These are phyloP conservation scores for Ascochyta fabae DNA, from an alignment of 2,329 filamentous ascomycete species.

Conservation along the genomic window DNA sequence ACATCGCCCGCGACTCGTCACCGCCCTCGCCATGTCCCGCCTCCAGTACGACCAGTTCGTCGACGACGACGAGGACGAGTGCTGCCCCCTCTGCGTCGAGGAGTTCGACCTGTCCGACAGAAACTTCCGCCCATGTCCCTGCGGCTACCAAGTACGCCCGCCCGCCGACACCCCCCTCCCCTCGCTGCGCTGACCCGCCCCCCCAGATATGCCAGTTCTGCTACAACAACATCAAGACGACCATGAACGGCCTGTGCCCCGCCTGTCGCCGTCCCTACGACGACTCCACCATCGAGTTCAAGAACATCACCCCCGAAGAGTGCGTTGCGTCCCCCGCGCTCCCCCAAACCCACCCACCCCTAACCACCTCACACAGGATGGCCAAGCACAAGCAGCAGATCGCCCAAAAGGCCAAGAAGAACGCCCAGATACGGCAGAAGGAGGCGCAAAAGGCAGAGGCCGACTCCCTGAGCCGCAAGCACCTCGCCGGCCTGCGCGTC, in stretches of 20 bases:
- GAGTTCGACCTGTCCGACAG: constrained; percentile 98
- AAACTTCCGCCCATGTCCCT: constrained; percentile 96
- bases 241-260: constrained; percentile 97
- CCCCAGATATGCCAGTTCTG: constrained; percentile 93
- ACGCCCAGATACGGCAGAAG: constrained; percentile 86
- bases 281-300: constrained; percentile 96
- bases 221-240: constrained; percentile 98
- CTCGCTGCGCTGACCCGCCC: constrained; percentile 32
- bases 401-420: constrained; percentile 86
- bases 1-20: constrained; percentile 9
- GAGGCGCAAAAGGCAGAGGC: constrained; percentile 96
- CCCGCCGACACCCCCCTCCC: constrained; percentile 14
- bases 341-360: constrained; percentile 19
- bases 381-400: constrained; percentile 78
- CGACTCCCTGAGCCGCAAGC: constrained; percentile 93
- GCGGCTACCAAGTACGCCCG: constrained; percentile 88
- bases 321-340: constrained; percentile 67
- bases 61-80: constrained; percentile 60
- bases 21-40: constrained; percentile 53
- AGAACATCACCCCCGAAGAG: constrained; percentile 94
- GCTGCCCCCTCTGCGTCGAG: constrained; percentile 95
- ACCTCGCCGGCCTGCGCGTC: constrained; percentile 91
- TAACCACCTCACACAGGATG: constrained; percentile 58
- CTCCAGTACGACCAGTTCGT: constrained; percentile 60
- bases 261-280: constrained; percentile 95